A percentile compares a stretch with the other conserved stretches of the same genome.
Conservation (phyloP, 176 grass and related monocot species). For the Oryza meridionalis region DNA sequence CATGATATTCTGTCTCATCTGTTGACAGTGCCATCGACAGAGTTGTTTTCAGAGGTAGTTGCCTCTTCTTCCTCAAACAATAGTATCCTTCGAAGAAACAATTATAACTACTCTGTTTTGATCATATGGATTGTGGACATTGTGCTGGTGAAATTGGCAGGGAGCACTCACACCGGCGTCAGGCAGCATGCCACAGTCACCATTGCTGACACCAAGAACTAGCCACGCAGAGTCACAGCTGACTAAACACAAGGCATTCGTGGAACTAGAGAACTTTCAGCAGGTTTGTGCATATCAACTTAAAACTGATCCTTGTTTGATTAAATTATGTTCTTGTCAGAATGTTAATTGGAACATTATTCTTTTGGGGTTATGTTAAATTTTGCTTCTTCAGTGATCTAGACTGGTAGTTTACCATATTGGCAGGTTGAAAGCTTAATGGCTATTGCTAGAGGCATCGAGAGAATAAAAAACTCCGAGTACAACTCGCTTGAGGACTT, state of each 20-base stretch:
- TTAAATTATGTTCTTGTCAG: not conserved
- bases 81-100: not conserved
- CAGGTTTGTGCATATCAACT: slow-evolving; percentile 53
- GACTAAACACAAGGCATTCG: slow-evolving; percentile 62
- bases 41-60: slow-evolving; percentile 66
- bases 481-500: slow-evolving; percentile 83
- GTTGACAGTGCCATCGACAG: slow-evolving; percentile 41
- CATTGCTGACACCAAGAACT: slow-evolving; percentile 67
- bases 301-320: not conserved
- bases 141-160: slow-evolving; percentile 39
- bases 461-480: slow-evolving; percentile 58
- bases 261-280: slow-evolving; percentile 88
- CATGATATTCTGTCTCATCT: slow-evolving; percentile 46
- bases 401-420: slow-evolving; percentile 21
- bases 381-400: not conserved
- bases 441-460: slow-evolving; percentile 59
- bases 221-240: slow-evolving; percentile 72
- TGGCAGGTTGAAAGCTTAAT: slow-evolving; percentile 70
- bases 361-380: not conserved
- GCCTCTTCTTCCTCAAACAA: slow-evolving; percentile 1
- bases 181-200: slow-evolving; percentile 71
- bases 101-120: slow-evolving; percentile 27
- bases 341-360: not conserved
- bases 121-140: slow-evolving; percentile 25
- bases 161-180: slow-evolving; percentile 47